Evolutionary conservation across 2,329 filamentous ascomycete species (phyloP), one percentile per base, ranked within the genome.

Genomic region (Penicillium sp.): DNA sequence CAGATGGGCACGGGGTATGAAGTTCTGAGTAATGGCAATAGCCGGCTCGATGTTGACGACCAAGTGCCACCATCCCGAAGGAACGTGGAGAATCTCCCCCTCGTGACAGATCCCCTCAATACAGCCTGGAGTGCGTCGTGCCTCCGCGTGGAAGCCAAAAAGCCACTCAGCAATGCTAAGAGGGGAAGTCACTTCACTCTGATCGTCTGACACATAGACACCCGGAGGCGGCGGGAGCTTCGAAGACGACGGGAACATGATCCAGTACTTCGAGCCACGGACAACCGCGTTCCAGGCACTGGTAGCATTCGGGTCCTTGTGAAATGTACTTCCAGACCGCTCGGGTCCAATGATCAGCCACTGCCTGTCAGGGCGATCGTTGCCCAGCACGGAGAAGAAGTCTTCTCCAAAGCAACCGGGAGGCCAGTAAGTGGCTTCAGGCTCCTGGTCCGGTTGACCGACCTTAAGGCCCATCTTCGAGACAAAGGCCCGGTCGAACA

Each of bases 141-240:
- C 93, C 62, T 90, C 85, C 2, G 79, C 79, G 64, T 97, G 93
- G 68, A 96, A 97, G 24, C 84, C 83, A 12, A 97, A 77, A 7
- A 97, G 78, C 85, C 93, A 97, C 70, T 97, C 91, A n/a, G 90
- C 88, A 59, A 97, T 96, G 69, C 88, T 95, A 10, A 97, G 78
- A 1, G 91, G 93, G 46, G 85, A 89, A 0, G 91, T 97, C 44
- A 97, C 90, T 69, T 97, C 91, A 64, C 87, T 90, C 64, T 88
- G 85, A 64, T 97, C 93, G 33, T 83, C 77, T 4, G 87, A 94
- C 37, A 96, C 87, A 60, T 85, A 95, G 33, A 97, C 90, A 3
- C 91, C 91, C 0, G 91, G 91, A 6, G 93, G 89, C 3, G 83
- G 77, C 0, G 82, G 79, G 6, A 77, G 65, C n/a, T 71, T 71